A percentile compares a stretch with the other conserved stretches of the same genome.
Evolutionary conservation across 352 stramenopile genomes (phyloP).

Genomic region (Pythium inflatum): DNA sequence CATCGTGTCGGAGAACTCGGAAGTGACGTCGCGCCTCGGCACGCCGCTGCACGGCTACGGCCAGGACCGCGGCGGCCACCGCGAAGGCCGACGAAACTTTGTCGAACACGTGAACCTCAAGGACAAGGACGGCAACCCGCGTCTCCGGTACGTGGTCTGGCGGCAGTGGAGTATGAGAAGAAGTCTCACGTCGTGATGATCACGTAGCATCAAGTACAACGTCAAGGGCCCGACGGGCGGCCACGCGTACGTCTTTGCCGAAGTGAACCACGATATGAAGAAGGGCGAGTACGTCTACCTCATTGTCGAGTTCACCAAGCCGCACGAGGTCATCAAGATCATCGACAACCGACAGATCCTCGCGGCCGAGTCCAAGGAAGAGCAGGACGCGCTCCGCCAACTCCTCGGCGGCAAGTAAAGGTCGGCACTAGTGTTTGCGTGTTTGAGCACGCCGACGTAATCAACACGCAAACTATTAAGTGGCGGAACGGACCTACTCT

Average conservation of each 20-base stretch:
- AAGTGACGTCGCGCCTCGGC: conserved; percentile 86
- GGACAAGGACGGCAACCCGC: conserved; percentile 83
- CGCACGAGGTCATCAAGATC: conserved; percentile 89
- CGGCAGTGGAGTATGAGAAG: too few relatives aligned
- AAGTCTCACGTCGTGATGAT: too few relatives aligned
- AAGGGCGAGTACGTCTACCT: conserved; percentile 96
- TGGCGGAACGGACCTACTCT: too few relatives aligned
- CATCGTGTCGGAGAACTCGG: conserved; percentile 74
- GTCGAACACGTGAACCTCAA: conserved; percentile 95
- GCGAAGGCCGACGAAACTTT: conserved; percentile 94
- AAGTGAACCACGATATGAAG: conserved; percentile 92
- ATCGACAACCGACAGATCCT: conserved; percentile 93
- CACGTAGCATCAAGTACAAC: conserved; percentile 95
- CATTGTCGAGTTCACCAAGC: conserved; percentile 94
- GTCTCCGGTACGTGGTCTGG: conserved; percentile 61
- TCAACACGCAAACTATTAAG: too few relatives aligned
- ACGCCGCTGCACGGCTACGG: conserved; percentile 93
- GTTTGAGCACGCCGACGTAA: too few relatives aligned
- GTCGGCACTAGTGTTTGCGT: not conserved
- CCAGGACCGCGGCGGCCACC: conserved; percentile 91
- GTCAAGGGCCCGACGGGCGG: conserved; percentile 89
- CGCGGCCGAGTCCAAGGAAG: conserved; percentile 68
- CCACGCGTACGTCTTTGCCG: conserved; percentile 91
- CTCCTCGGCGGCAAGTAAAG: conserved; percentile 63
- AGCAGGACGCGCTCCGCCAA: conserved; percentile 77